phyloP scores from a whole-genome alignment of 2,329 filamentous ascomycete species.

The Macroventuria anomochaeta region DNA sequence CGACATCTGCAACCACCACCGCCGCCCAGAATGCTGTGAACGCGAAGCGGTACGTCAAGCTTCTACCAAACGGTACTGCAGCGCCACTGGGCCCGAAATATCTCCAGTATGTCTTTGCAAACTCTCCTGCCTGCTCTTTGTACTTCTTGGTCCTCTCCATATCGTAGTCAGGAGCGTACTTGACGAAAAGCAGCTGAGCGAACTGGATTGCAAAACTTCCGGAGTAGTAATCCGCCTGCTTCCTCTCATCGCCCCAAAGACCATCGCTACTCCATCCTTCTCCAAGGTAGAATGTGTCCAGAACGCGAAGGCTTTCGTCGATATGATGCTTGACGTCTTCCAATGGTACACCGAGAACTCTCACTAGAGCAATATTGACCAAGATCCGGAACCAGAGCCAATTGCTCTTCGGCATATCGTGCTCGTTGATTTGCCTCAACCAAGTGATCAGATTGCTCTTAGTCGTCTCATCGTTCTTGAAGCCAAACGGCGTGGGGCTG shows the following conservation, averaged over 20 bases:
- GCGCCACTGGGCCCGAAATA: constrained; percentile 56
- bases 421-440: constrained; percentile 51
- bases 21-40: constrained; percentile 56
- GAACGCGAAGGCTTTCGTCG: constrained; percentile 44
- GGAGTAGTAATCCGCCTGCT: constrained; percentile 59
- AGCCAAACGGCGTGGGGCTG: constrained; percentile 45
- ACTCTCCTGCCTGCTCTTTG: constrained; percentile 49
- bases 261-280: constrained; percentile 58
- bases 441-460: constrained; percentile 49
- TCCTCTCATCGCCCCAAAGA: constrained; percentile 44
- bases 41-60: constrained; percentile 57
- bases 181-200: constrained; percentile 53
- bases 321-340: constrained; percentile 45
- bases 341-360: constrained; percentile 44
- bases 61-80: constrained; percentile 57
- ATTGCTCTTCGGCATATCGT: constrained; percentile 55
- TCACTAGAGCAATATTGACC: constrained; percentile 53
- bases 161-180: constrained; percentile 51
- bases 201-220: constrained; percentile 61
- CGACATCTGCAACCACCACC: constrained; percentile 48
- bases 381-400: constrained; percentile 61
- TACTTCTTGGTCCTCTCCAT: constrained; percentile 44
- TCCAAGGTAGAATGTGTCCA: constrained; percentile 53
- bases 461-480: constrained; percentile 20
- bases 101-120: constrained; percentile 51